A percentile compares a stretch with the other conserved stretches of the same genome.
Evolutionary conservation across 1,284 basidiomycete species (phyloP).

Genomic region (Salmacisia buchloeana): DNA sequence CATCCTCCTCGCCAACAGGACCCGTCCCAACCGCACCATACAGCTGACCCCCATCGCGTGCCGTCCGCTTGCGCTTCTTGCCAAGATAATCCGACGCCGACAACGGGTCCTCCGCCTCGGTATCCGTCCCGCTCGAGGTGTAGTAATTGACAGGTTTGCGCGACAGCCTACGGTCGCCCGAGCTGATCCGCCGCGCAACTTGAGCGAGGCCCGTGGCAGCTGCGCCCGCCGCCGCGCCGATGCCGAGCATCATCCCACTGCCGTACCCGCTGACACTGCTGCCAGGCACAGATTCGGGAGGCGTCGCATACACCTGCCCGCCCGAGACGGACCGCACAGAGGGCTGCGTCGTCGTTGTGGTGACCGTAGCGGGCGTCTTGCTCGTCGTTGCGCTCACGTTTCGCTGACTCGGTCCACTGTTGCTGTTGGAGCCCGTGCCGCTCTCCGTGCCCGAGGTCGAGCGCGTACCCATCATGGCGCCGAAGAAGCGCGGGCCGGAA

Average conservation of each 20-base stretch:
- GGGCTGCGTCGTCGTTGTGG: not conserved
- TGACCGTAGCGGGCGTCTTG: not conserved
- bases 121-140: not conserved
- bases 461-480: not conserved
- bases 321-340: not conserved
- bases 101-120: not conserved
- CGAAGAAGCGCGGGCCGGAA: not conserved
- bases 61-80: not conserved
- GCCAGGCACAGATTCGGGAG: not conserved
- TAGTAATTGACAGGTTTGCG: not conserved
- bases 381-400: not conserved
- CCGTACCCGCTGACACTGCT: not conserved
- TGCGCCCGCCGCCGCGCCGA: not conserved
- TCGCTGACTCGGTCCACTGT: slow-evolving; percentile 5
- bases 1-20: not conserved
- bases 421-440: slow-evolving; percentile 1
- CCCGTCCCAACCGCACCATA: not conserved
- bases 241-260: not conserved
- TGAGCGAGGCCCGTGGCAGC: not conserved
- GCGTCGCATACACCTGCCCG: too few species aligned
- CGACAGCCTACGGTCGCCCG: not conserved
- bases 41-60: not conserved
- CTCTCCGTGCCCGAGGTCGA: not conserved
- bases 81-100: not conserved
- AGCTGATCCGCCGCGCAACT: not conserved